Base-by-base conservation (phyloP, 2,329 filamentous ascomycete species). In the Sphaceloma murrayae region DNA sequence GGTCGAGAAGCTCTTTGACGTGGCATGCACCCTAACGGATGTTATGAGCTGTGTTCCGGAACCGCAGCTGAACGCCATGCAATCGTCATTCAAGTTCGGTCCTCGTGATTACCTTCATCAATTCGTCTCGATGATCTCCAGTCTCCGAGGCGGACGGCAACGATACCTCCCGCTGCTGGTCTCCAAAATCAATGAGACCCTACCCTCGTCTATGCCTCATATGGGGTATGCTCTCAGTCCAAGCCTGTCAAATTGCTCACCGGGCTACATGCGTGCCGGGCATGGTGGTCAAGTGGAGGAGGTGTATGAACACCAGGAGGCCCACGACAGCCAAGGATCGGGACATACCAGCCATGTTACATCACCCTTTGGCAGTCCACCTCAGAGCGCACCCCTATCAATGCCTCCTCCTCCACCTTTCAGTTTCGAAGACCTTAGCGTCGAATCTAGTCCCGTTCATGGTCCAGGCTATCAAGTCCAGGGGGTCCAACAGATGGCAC, bases 1-100 rank as follows among this genome's bases (percentile, higher is more conserved):
- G 75, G 77, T 91, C 48, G 84, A 88, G 57, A 89, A 89, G 58
- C 65, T 94, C 9, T 75, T 91, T 53, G 82, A 88, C 52, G 75
- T 88, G 26, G 78, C 83, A 9, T 82, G 75, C 58, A 78, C 79
- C 11, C 68, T 91, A 49, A 80, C 74, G 5, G 82, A 89, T 51
- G 78, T 85, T 16, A 76, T 94, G 45, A 72, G 79, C 6, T 74
- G 69, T 53, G 70, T 75, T 3, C 70, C 72, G 1, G 36, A 40
- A 14, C 22, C 22, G 13, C 36, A 40, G 17, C 69, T 79, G 40
- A n/a, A n/a, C n/a, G n/a, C n/a, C n/a, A 75, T 67, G 38, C 65
- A 66, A 47, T 56, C 67, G 46, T 61, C 62, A n/a, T 86, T 85
- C 57, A 69, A 73, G 16, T 61, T 75, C 27, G 78, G 80, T 0